Evolutionary conservation across 2,329 filamentous ascomycete species (phyloP), one percentile per base, ranked within the genome.

Genomic region (Ceratocystis cacaofunesta): DNA sequence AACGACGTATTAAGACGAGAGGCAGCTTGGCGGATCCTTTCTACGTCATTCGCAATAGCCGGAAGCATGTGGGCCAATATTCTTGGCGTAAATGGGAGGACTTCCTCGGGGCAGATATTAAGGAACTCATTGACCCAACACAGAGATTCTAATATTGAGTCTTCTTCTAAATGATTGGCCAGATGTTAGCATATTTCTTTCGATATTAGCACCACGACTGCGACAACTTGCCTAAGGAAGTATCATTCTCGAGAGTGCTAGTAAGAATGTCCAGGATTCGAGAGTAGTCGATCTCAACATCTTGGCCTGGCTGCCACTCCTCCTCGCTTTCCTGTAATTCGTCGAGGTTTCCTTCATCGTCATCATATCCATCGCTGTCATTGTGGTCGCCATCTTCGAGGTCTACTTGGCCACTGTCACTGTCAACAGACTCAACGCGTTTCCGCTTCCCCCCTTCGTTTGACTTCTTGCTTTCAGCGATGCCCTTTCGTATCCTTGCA

Each of bases 91-190:
- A 97, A 97, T 3, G 89, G 89, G 52, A 99, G 80, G 3, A 99
- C 95, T 72, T 99, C 94, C 73, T 96, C 94, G 0, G 94, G 92
- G 70, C 92, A 96, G 58, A 99, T 97, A 69, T 97, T 92, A 70
- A 99, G 88, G 73, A 99, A 96, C 67, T 88, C 89, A 69, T 96
- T 91, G 69, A 99, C 91, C 94, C 94, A 99, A 68, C 90, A 85
- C 32, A 99, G 79, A 2, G 92, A 91, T 64, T 95, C 95, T 48
- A 96, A 80, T 57, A 96, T 83, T 69, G 95, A 92, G 71, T 96
- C 90, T 73, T 97, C 91, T 73, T 96, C 92, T 86, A 73, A 70
- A 64, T 48, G 2, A 8, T 32, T 48, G 5, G 10, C 64, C 71
- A 66, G 71, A 44, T n/a, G 36, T 67, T 57, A 65, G 64, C 41